Base-by-base conservation (phyloP, 106 monocot species). In the Posidonia australis region DNA sequence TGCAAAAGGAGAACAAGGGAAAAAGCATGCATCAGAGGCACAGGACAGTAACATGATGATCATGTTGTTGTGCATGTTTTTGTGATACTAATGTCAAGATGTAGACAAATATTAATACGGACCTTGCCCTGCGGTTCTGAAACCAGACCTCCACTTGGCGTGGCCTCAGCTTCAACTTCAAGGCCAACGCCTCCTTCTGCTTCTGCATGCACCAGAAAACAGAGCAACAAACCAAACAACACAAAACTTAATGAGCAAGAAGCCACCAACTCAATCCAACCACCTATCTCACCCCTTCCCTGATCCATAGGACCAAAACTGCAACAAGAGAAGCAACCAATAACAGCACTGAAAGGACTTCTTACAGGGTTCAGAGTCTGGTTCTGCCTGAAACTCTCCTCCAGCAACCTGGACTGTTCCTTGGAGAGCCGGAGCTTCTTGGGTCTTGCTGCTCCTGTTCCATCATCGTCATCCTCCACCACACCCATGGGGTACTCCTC, bases 131-230 rank as follows among this genome's bases (percentile, higher is more conserved):
- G 63, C 89, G 89, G 71, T 93, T 93, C 70, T 93, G 93, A 60
- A 93, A 93, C 93, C 93, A 93, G 32, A 93, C 93, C 76, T 93
- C 93, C 71, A 93, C 93, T 63, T 93, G 93, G 17, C 93, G 70
- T 0, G 93, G 81, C 77, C 75, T 49, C 77, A 93, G 83, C 66
- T 78, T 79, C 65, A 93, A 71, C 70, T 73, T 83, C 61, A 70
- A 56, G 3, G 93, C 93, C 70, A 93, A 70, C 45, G 85, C 86
- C 68, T 82, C 86, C 73, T 93, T 93, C 61, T 89, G 86, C 70
- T 89, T 93, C 93, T 93, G 83, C 67, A 47, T 20, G 19, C 26
- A n/a, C 49, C 5, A 10, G 0, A 26, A 3, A 28, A 49, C 47
- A 25, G 25, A 1, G 7, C 11, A 49, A 6, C 27, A 49, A 11